phyloP scores from a whole-genome alignment of 2,329 filamentous ascomycete genomes.

The Pseudogymnoascus sp. region DNA sequence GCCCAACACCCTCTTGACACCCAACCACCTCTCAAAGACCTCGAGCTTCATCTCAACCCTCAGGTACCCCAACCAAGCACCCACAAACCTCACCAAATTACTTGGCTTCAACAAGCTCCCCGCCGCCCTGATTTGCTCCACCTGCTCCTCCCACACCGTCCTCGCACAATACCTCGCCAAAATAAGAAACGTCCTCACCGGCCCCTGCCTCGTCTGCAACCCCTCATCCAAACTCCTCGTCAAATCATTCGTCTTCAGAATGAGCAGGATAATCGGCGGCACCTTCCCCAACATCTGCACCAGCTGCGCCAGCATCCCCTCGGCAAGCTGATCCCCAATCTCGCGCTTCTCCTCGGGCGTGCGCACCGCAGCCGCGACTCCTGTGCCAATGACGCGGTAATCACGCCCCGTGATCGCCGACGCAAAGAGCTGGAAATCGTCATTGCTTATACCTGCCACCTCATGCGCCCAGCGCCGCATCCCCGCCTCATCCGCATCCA shows the following conservation, averaged over 20 bases:
- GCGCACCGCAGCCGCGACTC: conserved; percentile 45
- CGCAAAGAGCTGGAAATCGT: conserved; percentile 90
- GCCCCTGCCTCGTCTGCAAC: conserved; percentile 62
- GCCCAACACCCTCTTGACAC: conserved; percentile 40
- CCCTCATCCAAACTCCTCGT: conserved; percentile 91
- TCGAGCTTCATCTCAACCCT: conserved; percentile 56
- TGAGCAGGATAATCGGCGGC: conserved; percentile 84
- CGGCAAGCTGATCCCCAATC: conserved; percentile 76
- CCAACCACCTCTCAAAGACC: conserved; percentile 54
- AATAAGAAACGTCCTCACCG: conserved; percentile 58
- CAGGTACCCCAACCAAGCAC: conserved; percentile 49
- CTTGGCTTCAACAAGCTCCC: conserved; percentile 51
- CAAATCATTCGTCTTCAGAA: conserved; percentile 95
- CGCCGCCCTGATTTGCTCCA: conserved; percentile 44
- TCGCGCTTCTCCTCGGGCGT: conserved; percentile 71
- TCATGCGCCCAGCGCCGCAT: conserved; percentile 88
- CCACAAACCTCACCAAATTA: conserved; percentile 45
- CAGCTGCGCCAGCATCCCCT: conserved; percentile 80
- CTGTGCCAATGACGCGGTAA: conserved; percentile 62
- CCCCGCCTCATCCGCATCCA: conserved; percentile 72
- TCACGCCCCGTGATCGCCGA: conserved; percentile 94
- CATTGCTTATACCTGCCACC: conserved; percentile 79
- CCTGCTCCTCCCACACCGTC: conserved; percentile 56
- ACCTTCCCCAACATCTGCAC: conserved; percentile 83
- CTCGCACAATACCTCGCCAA: conserved; percentile 59